Evolutionary conservation across 1,139 yeast genomes (phyloP).

Genomic region (Suhomyces yuchorum): DNA sequence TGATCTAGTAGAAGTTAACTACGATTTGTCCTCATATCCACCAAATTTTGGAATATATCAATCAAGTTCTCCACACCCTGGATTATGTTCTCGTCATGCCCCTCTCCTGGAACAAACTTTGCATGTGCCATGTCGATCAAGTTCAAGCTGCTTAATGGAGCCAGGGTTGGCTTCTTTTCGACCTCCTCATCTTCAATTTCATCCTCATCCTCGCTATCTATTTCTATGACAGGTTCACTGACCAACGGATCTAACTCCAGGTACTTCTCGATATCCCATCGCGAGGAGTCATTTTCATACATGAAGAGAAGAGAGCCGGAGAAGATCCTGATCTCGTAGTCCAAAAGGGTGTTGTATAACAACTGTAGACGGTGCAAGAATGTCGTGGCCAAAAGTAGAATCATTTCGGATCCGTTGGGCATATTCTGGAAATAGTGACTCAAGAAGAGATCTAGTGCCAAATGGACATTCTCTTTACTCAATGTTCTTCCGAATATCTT

Average conservation of each 20-base stretch:
- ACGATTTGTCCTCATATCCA: neutral
- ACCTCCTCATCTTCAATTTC: slow-evolving; percentile 22
- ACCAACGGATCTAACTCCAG: slow-evolving; percentile 44
- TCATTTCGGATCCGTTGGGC: slow-evolving; percentile 17
- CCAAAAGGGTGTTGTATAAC: slow-evolving; percentile 62
- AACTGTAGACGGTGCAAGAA: slow-evolving; percentile 62
- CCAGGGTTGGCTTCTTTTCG: slow-evolving; percentile 22
- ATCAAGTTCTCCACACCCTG: slow-evolving; percentile 67
- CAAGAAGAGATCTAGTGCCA: slow-evolving; percentile 59
- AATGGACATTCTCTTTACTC: slow-evolving; percentile 41
- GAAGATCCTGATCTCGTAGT: slow-evolving; percentile 63
- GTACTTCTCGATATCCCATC: slow-evolving; percentile 45
- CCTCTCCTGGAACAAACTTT: slow-evolving; percentile 58
- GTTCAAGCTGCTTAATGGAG: slow-evolving; percentile 55
- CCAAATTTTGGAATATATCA: slow-evolving; percentile 37
- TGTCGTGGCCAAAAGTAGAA: slow-evolving; percentile 29
- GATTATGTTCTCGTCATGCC: slow-evolving; percentile 70
- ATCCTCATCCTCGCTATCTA: slow-evolving; percentile 36
- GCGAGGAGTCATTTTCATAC: slow-evolving; percentile 63
- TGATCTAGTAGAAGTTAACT: neutral
- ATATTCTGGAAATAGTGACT: slow-evolving; percentile 22
- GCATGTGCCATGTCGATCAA: slow-evolving; percentile 94
- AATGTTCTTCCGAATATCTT: slow-evolving; percentile 73
- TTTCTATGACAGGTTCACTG: slow-evolving; percentile 22
- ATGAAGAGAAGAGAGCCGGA: slow-evolving; percentile 77